phyloP scores from a whole-genome alignment of 108 stramenopile species.

The Halocafeteria seosinensis region DNA sequence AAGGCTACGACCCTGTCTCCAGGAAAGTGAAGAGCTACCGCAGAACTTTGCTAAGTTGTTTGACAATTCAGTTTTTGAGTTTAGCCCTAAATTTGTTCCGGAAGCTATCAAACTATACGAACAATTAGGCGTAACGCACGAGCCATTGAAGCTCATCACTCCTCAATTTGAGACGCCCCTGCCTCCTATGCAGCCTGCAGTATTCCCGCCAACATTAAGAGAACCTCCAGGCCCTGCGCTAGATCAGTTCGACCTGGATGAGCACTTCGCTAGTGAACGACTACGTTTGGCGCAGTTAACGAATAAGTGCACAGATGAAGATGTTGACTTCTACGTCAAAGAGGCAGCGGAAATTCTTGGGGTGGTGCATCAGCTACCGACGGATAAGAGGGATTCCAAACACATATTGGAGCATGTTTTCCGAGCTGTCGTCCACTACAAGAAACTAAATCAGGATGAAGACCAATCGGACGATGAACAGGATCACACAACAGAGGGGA shows the following conservation, averaged over 20 bases:
- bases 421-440: neutral
- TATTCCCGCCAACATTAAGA: slow-evolving; percentile 45
- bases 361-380: slow-evolving; percentile 15
- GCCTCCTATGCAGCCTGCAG: slow-evolving; percentile 48
- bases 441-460: neutral
- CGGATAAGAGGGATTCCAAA: slow-evolving; percentile 5
- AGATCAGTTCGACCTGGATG: slow-evolving; percentile 67
- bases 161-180: slow-evolving; percentile 60
- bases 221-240: slow-evolving; percentile 52
- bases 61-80: slow-evolving; percentile 46
- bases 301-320: slow-evolving; percentile 45
- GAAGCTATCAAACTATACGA: slow-evolving; percentile 51
- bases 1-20: slow-evolving; percentile 48
- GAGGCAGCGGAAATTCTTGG: slow-evolving; percentile 50
- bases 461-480: neutral
- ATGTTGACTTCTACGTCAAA: slow-evolving; percentile 47
- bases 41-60: slow-evolving; percentile 52
- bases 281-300: slow-evolving; percentile 53
- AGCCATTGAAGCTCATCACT: slow-evolving; percentile 48
- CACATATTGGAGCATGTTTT: slow-evolving; percentile 22
- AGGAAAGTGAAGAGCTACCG: slow-evolving; percentile 50
- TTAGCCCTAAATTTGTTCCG: slow-evolving; percentile 44
- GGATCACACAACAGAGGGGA: neutral
- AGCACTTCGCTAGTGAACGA: slow-evolving; percentile 48
- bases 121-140: slow-evolving; percentile 46